Conservation (phyloP, 192 early-diverging fungal species). For the Mortierella alpina region DNA sequence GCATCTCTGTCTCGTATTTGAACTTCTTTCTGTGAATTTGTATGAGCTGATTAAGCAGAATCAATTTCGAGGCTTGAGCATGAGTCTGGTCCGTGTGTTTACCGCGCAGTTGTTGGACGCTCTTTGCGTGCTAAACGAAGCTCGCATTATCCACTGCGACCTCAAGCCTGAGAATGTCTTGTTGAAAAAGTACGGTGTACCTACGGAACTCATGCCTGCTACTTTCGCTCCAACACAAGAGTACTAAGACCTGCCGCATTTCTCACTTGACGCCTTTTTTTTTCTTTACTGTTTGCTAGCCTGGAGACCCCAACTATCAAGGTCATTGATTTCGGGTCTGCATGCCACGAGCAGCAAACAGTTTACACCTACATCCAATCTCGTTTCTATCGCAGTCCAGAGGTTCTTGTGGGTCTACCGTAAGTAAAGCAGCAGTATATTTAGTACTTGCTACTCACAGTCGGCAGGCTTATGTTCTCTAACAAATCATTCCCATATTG, state of each 20-base stretch:
- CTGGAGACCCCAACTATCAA: constrained; percentile 94
- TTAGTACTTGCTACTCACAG: not conserved
- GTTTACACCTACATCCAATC: constrained; percentile 99
- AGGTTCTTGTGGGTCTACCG: constrained; percentile 93
- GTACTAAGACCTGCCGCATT: not conserved
- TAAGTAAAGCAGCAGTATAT: constrained; percentile 19
- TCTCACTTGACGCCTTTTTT: not conserved
- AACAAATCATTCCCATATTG: not conserved
- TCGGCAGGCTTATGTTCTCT: not conserved
- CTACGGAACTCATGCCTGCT: too few species aligned
- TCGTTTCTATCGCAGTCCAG: constrained; percentile 95
- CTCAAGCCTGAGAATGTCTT: constrained; percentile 98
- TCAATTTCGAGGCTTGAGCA: constrained; percentile 93
- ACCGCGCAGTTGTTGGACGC: constrained; percentile 94
- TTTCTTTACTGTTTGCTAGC: constrained; percentile 50
- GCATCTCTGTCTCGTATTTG: constrained; percentile 97
- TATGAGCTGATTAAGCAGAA: constrained; percentile 99
- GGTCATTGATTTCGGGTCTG: constrained; percentile 99
- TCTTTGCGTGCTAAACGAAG: constrained; percentile 86
- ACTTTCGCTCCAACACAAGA: not conserved
- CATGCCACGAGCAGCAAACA: constrained; percentile 94
- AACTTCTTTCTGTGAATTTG: constrained; percentile 95
- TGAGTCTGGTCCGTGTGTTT: constrained; percentile 93
- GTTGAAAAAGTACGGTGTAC: constrained; percentile 75
- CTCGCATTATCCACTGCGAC: constrained; percentile 96